A percentile compares a stretch with the other conserved stretches of the same genome.
Evolutionary conservation across 495 filamentous ascomycete genomes (phyloP).

Genomic region (Penicillium egyptiacum): DNA sequence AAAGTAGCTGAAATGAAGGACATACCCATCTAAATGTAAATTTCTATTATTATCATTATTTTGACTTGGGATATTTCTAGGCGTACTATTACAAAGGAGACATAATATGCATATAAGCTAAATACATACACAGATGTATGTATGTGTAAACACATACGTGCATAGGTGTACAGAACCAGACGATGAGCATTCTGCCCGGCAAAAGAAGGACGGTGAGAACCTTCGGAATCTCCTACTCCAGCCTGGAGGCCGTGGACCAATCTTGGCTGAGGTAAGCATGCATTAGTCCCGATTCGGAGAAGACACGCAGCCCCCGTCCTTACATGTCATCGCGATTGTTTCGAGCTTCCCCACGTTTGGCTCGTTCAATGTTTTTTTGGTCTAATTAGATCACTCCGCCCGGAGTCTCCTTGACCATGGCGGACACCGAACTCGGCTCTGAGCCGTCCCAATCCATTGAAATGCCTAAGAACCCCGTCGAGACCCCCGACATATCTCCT

Average conservation of each 20-base stretch:
- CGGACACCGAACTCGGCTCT: slow-evolving; percentile 46
- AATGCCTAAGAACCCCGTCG: slow-evolving; percentile 36
- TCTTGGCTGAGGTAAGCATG: slow-evolving; percentile 10
- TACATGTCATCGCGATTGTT: slow-evolving; percentile 9
- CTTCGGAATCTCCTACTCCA: no score
- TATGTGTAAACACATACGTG: no score
- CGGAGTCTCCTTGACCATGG: slow-evolving; percentile 47
- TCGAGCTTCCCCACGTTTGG: slow-evolving; percentile 12
- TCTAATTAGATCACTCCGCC: slow-evolving; percentile 33
- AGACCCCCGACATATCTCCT: slow-evolving; percentile 34
- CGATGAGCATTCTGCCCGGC: not conserved
- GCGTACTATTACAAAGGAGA: no score
- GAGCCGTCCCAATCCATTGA: slow-evolving; percentile 31
- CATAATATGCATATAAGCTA: no score
- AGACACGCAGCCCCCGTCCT: slow-evolving; percentile 26
- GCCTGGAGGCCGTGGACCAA: no score
- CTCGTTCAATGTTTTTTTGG: slow-evolving; percentile 38
- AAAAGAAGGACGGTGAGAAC: not conserved
- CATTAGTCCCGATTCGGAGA: slow-evolving; percentile 30
- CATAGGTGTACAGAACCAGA: not conserved
- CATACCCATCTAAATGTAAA: not conserved
- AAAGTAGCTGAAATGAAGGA: not conserved
- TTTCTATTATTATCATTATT: not conserved
- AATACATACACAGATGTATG: no score
- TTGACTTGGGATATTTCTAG: not conserved